Percentiles rank a stretch among this genome's conserved stretches.
phyloP scores from a whole-genome alignment of 2,329 filamentous ascomycete species.

The Epichloe sylvatica region DNA sequence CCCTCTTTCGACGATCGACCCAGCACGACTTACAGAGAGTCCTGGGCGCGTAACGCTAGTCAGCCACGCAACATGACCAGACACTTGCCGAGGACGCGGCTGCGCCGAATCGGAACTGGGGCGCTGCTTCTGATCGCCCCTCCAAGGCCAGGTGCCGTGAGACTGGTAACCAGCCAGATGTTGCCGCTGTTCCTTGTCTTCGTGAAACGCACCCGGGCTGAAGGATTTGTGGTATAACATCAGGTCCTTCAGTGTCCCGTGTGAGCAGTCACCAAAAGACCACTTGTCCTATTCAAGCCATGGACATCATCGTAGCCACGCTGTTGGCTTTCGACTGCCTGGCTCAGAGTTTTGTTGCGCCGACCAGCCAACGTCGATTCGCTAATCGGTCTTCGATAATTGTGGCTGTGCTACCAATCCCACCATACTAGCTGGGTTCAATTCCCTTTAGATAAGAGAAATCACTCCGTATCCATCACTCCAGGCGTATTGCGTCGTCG shows the following conservation, averaged over 20 bases:
- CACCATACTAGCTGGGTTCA: neutral
- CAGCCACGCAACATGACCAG: neutral
- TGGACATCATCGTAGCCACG: neutral
- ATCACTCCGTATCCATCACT: neutral
- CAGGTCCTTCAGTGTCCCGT: neutral
- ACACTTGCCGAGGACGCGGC: slow-evolving; percentile 1
- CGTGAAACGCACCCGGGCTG: neutral
- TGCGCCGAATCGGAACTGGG: slow-evolving; percentile 2
- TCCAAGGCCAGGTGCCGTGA: neutral
- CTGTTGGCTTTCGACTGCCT: neutral
- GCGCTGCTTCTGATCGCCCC: slow-evolving; percentile 4
- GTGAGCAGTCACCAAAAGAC: neutral
- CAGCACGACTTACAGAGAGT: neutral
- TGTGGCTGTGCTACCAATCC: neutral
- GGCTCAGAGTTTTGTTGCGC: neutral
- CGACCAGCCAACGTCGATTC: neutral
- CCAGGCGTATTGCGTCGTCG: neutral
- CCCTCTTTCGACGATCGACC: neutral
- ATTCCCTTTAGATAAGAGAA: neutral
- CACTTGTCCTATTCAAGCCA: neutral
- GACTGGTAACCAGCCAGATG: slow-evolving; percentile 6
- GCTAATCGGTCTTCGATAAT: neutral
- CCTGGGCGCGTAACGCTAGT: neutral
- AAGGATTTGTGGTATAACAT: neutral
- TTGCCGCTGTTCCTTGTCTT: neutral